Percentiles rank a stretch among this genome's conserved stretches.
phyloP scores from a whole-genome alignment of 2,329 filamentous ascomycete species.

The Lachnellula subtilissima region DNA sequence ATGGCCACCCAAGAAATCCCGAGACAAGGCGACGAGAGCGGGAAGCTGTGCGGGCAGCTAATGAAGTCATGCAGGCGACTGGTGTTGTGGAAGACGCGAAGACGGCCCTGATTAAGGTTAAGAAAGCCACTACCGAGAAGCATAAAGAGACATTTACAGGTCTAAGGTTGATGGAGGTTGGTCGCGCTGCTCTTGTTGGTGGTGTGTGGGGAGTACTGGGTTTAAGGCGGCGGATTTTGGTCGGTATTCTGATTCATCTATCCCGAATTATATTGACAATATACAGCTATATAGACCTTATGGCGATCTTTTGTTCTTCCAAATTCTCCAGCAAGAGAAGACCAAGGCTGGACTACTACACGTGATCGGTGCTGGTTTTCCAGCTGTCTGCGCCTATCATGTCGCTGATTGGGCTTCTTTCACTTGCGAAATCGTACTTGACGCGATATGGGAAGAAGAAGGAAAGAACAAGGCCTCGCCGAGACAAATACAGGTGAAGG shows the following conservation, averaged over 20 bases:
- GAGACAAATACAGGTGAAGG: constrained; percentile 9
- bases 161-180: constrained; percentile 27
- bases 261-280: constrained; percentile 5
- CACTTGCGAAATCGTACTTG: constrained; percentile 19
- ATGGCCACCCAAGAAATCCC: constrained; percentile 30
- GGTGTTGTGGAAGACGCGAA: constrained; percentile 31
- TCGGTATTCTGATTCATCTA: constrained; percentile 8
- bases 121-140: constrained; percentile 13
- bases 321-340: constrained; percentile 26
- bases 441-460: constrained; percentile 19
- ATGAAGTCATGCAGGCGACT: constrained; percentile 34
- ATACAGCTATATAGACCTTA: constrained; percentile 31
- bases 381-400: constrained; percentile 27
- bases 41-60: constrained; percentile 32
- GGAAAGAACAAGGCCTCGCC: constrained; percentile 9
- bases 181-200: constrained; percentile 22
- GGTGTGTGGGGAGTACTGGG: constrained; percentile 33
- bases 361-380: constrained; percentile 27
- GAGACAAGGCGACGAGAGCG: constrained; percentile 30
- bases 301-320: constrained; percentile 19
- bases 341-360: constrained; percentile 13
- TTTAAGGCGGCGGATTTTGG: constrained; percentile 29
- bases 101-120: constrained; percentile 22
- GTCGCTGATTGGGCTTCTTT: constrained; percentile 24
- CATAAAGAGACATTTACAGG: constrained; percentile 27